phyloP scores from a whole-genome alignment of 169 alveolate species.

The Plasmodium ovale region DNA sequence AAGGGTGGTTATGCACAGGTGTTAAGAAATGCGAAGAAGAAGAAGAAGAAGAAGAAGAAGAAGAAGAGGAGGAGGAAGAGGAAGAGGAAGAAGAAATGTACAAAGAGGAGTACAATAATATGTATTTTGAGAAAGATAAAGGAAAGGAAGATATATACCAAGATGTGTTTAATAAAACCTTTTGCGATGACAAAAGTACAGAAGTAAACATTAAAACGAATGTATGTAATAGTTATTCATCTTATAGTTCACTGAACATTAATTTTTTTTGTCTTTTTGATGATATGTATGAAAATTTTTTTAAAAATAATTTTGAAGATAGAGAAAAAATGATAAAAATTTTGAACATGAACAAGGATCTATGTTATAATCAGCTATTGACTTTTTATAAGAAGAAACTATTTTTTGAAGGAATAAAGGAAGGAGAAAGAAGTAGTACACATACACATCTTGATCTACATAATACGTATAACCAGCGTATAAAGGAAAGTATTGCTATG shows the following conservation, averaged over 20 bases:
- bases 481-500: background rate
- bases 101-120: no score
- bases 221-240: conserved; percentile 14
- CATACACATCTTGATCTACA: background rate
- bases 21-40: background rate
- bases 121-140: background rate
- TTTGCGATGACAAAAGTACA: background rate
- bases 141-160: background rate
- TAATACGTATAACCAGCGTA: background rate
- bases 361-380: conserved; percentile 38
- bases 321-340: conserved; percentile 60
- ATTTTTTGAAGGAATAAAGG: conserved; percentile 26
- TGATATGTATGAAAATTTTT: conserved; percentile 62
- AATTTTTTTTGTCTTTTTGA: conserved; percentile 47
- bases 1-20: conserved; percentile 3
- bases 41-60: background rate
- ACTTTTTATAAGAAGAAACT: conserved; percentile 54
- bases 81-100: no score
- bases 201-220: background rate
- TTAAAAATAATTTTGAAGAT: conserved; percentile 36
- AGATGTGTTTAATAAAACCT: background rate
- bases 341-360: conserved; percentile 11
- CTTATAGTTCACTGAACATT: conserved; percentile 45
- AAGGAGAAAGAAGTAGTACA: conserved; percentile 2
- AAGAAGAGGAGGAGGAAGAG: no score